A percentile compares a stretch with the other conserved stretches of the same genome.
Conservation (phyloP, 2,329 filamentous ascomycete species). For the Metarhizium rileyi region DNA sequence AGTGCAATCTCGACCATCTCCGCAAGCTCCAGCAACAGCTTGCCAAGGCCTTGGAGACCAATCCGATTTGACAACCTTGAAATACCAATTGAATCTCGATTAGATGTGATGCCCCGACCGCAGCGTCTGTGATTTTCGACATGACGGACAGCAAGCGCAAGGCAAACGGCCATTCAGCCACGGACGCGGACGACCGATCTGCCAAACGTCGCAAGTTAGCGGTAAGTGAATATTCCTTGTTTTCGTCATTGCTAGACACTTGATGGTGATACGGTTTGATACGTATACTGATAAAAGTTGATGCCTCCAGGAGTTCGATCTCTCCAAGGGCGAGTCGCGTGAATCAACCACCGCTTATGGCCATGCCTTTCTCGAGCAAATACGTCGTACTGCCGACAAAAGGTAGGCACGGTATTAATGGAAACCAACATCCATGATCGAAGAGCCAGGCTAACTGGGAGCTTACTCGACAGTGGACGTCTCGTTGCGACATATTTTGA, state of each 20-base stretch:
- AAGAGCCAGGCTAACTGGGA: not conserved
- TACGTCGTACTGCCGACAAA: slow-evolving; percentile 72
- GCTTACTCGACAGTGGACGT: slow-evolving; percentile 47
- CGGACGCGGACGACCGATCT: slow-evolving; percentile 42
- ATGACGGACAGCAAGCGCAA: slow-evolving; percentile 50
- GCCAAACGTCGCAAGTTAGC: slow-evolving; percentile 45
- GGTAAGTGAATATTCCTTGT: slow-evolving; percentile 25
- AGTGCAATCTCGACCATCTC: slow-evolving; percentile 5
- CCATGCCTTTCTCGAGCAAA: slow-evolving; percentile 61
- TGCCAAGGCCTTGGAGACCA: not conserved
- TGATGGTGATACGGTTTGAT: not conserved
- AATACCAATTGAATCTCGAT: slow-evolving; percentile 10
- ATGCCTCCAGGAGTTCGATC: slow-evolving; percentile 30
- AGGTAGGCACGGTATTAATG: slow-evolving; percentile 54
- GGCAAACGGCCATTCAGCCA: slow-evolving; percentile 34
- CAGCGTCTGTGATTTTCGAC: slow-evolving; percentile 14
- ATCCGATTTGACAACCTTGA: not conserved
- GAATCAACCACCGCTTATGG: slow-evolving; percentile 65
- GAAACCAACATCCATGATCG: not conserved
- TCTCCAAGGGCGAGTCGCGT: slow-evolving; percentile 48
- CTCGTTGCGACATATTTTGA: slow-evolving; percentile 68
- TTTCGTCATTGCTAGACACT: not conserved
- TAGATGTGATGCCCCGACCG: slow-evolving; percentile 18
- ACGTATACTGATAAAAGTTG: slow-evolving; percentile 3
- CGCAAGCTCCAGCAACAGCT: not conserved